phyloP scores from a whole-genome alignment of 768 basidiomycete genomes.

The Amanita rubescens region DNA sequence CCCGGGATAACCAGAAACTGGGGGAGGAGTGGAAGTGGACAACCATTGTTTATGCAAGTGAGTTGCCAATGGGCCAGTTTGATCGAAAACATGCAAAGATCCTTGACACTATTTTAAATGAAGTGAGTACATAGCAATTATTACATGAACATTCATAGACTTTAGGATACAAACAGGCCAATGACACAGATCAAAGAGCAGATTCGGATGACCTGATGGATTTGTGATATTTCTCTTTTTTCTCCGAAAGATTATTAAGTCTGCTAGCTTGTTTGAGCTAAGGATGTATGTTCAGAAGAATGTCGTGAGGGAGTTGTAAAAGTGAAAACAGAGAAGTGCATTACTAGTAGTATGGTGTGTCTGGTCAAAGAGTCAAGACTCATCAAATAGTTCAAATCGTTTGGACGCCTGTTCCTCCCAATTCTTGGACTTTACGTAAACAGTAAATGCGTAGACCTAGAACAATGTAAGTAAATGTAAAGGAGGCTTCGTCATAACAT shows the following conservation, averaged over 20 bases:
- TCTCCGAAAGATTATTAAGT: too few species aligned
- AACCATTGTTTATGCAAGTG: background rate
- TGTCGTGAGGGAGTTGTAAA: background rate
- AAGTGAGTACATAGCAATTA: background rate
- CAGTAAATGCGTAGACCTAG: constrained; percentile 58
- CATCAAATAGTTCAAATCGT: too few species aligned
- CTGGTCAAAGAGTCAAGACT: too few species aligned
- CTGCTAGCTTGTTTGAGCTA: background rate
- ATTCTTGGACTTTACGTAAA: constrained; percentile 73
- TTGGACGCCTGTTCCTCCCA: too few species aligned
- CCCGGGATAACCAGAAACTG: constrained; percentile 6
- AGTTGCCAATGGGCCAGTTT: constrained; percentile 4
- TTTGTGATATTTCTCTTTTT: too few species aligned
- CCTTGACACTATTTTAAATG: background rate
- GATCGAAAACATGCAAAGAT: background rate
- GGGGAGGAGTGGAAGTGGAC: background rate
- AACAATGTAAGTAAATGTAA: constrained; percentile 5
- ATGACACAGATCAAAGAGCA: background rate
- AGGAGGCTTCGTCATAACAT: background rate
- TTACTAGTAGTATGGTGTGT: too few species aligned
- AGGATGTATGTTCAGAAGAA: background rate
- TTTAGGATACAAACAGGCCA: background rate
- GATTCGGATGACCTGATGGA: background rate
- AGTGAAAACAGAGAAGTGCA: background rate
- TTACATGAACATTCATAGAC: background rate